A percentile compares a stretch with the other conserved stretches of the same genome.
phyloP scores from a whole-genome alignment of 2,329 filamentous ascomycete species.

The Alternaria sp. region DNA sequence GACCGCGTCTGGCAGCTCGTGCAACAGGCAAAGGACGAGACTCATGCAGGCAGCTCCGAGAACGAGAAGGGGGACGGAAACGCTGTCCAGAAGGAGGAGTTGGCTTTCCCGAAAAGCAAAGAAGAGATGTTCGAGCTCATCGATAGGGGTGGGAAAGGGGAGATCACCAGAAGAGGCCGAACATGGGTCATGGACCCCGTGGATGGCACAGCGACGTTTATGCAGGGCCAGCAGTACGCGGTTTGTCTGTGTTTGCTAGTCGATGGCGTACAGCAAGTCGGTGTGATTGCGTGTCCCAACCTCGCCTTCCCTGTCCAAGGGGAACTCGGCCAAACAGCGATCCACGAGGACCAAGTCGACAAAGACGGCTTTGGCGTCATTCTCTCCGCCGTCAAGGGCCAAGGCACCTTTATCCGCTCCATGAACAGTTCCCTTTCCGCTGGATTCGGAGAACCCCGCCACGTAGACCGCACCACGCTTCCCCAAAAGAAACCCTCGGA shows the following conservation, averaged over 20 bases:
- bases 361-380: conserved; percentile 50
- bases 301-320: conserved; percentile 51
- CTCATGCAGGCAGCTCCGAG: conserved; percentile 32
- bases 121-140: conserved; percentile 68
- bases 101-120: conserved; percentile 50
- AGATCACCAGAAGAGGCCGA: conserved; percentile 52
- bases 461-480: conserved; percentile 31
- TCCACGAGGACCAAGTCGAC: conserved; percentile 52
- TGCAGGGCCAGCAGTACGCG: conserved; percentile 67
- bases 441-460: conserved; percentile 41
- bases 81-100: conserved; percentile 11
- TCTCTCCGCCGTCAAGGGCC: conserved; percentile 56
- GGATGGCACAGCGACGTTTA: conserved; percentile 68
- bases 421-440: conserved; percentile 38
- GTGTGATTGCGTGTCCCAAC: conserved; percentile 68
- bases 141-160: conserved; percentile 63
- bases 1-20: conserved; percentile 65
- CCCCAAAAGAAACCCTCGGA: conserved; percentile 34
- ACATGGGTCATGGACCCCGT: conserved; percentile 71
- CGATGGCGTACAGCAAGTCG: conserved; percentile 63
- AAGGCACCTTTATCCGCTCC: conserved; percentile 52
- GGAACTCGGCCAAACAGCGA: conserved; percentile 20
- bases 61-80: conserved; percentile 27
- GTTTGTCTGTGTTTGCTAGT: conserved; percentile 66
- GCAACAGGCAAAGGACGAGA: conserved; percentile 36